Conservation (phyloP, 1,139 yeast species). For the Petasospora fabianii region DNA sequence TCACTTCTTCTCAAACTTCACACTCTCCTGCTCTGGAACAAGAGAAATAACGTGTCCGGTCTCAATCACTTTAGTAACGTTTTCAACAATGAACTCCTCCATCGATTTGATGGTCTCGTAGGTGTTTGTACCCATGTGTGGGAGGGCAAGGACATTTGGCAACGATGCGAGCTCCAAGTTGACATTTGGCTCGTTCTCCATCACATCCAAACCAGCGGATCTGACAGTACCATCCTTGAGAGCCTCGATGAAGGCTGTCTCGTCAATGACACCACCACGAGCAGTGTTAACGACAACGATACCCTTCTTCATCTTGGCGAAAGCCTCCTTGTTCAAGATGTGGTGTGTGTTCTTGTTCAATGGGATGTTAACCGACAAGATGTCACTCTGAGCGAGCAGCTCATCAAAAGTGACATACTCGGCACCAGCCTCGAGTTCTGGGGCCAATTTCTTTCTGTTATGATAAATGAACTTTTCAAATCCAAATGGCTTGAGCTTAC, state of each 20-base stretch:
- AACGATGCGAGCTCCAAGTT: conserved; percentile 50
- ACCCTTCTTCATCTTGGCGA: conserved; percentile 60
- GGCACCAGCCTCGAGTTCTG: conserved; percentile 53
- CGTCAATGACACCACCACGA: conserved; percentile 73
- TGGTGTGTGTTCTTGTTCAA: conserved; percentile 56
- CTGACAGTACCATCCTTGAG: conserved; percentile 69
- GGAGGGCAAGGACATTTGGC: conserved; percentile 60
- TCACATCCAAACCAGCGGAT: conserved; percentile 78
- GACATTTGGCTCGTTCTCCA: conserved; percentile 76
- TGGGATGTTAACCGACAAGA: conserved; percentile 62
- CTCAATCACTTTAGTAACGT: conserved; percentile 35
- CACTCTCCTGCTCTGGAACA: conserved; percentile 59
- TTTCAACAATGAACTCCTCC: conserved; percentile 50
- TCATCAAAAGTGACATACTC: conserved; percentile 57
- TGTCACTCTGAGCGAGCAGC: conserved; percentile 49
- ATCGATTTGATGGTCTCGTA: conserved; percentile 49
- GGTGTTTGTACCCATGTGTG: conserved; percentile 83
- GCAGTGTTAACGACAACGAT: conserved; percentile 67
- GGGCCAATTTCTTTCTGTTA: conserved; percentile 50
- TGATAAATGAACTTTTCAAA: conserved; percentile 56
- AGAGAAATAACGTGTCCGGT: conserved; percentile 62
- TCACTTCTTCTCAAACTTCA: conserved; percentile 13
- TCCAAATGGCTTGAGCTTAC: conserved; percentile 62
- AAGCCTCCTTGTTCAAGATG: conserved; percentile 47
- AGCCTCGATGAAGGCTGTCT: conserved; percentile 54